Evolutionary conservation across 208 protist species (phyloP).

Genomic region (Leishmania major): DNA sequence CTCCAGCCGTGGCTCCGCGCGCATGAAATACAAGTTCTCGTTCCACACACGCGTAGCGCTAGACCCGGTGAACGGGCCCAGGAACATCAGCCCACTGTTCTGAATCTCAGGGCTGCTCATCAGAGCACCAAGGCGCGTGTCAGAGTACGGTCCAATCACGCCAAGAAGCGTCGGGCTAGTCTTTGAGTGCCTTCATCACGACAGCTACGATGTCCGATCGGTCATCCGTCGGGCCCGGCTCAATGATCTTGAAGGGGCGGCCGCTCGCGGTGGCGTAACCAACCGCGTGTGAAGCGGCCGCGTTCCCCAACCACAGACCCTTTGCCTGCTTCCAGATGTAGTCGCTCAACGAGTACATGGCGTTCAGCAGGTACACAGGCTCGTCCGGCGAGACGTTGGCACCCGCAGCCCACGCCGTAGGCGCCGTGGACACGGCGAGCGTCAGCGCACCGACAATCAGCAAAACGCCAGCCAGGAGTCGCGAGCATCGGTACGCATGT

Average conservation of each 20-base stretch:
- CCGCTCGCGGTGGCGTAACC: conserved; percentile 11
- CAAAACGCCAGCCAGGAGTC: no score
- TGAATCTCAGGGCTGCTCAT: not conserved
- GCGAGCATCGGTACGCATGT: no score
- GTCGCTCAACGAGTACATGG: conserved; percentile 15
- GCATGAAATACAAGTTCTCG: conserved; percentile 34
- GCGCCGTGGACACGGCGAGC: no score
- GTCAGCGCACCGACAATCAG: no score
- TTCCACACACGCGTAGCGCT: conserved; percentile 25
- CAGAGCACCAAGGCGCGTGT: not conserved
- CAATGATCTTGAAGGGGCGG: conserved; percentile 19
- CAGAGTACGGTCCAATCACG: conserved; percentile 16
- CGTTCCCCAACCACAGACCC: conserved; percentile 26
- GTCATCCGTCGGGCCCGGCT: not conserved
- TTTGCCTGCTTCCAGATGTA: conserved; percentile 2
- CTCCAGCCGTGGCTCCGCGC: conserved; percentile 34
- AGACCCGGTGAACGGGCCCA: conserved; percentile 30
- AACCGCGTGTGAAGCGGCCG: conserved; percentile 19
- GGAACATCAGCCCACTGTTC: conserved; percentile 24
- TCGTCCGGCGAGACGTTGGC: not conserved
- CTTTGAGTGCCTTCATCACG: conserved; percentile 1
- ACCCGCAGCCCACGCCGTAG: not conserved
- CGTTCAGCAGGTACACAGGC: conserved; percentile 26
- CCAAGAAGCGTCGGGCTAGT: conserved; percentile 18
- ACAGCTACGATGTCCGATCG: conserved; percentile 5